Conservation (phyloP, 2,329 filamentous ascomycete genomes). For the Endoconidiophora laricicola region DNA sequence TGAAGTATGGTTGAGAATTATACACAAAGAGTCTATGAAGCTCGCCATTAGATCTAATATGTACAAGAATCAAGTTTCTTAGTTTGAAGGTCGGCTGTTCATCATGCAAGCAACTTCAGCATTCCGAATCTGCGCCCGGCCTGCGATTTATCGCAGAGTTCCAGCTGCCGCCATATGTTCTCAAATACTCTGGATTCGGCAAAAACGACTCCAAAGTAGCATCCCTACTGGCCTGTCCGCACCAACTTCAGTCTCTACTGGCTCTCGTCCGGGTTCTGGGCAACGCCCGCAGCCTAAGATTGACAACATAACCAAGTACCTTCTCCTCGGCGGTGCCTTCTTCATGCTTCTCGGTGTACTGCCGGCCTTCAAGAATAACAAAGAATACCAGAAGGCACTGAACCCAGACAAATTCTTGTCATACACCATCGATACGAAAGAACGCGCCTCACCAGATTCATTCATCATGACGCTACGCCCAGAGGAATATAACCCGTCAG, state of each 20-base stretch:
- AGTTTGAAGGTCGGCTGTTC: background rate
- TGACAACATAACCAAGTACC: conserved; percentile 11
- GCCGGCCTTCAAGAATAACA: conserved; percentile 10
- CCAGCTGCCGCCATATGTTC: background rate
- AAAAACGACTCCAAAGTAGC: background rate
- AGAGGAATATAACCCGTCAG: conserved; percentile 13
- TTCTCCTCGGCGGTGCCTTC: conserved; percentile 8
- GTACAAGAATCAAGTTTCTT: background rate
- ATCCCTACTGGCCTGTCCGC: background rate
- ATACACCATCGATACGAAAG: conserved; percentile 45
- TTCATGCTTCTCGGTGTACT: conserved; percentile 10
- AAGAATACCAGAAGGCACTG: conserved; percentile 22
- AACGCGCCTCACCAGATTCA: conserved; percentile 47
- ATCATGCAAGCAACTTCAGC: background rate
- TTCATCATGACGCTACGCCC: conserved; percentile 51
- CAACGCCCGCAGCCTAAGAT: background rate
- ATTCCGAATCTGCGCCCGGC: background rate
- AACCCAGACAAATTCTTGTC: conserved; percentile 45
- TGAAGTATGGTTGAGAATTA: no score
- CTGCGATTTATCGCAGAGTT: background rate
- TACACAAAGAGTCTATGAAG: background rate
- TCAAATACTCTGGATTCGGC: background rate
- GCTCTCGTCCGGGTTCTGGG: background rate
- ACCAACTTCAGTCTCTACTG: background rate
- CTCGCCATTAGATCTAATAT: background rate